phyloP scores from a whole-genome alignment of 2,329 filamentous ascomycete genomes.

The Fusarium devonianum region DNA sequence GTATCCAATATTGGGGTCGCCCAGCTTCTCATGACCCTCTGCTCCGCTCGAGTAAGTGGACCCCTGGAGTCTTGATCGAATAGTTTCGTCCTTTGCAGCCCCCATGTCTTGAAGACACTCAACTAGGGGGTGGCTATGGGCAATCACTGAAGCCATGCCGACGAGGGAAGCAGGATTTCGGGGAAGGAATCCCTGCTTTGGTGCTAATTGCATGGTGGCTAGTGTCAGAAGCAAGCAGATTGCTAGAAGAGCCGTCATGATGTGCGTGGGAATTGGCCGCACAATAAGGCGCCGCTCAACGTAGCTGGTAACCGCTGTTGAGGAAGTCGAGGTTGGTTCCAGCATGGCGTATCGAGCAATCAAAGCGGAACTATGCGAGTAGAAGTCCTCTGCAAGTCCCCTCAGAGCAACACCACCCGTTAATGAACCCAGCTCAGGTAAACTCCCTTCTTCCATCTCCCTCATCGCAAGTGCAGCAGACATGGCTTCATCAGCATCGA shows the following conservation, averaged over 20 bases:
- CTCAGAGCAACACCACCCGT: slow-evolving; percentile 37
- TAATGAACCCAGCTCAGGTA: slow-evolving; percentile 36
- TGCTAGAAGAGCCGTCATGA: slow-evolving; percentile 42
- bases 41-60: slow-evolving; percentile 46
- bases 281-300: slow-evolving; percentile 44
- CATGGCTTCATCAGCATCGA: slow-evolving; percentile 46
- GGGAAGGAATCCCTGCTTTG: slow-evolving; percentile 47
- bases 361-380: slow-evolving; percentile 46
- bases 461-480: slow-evolving; percentile 44
- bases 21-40: slow-evolving; percentile 46
- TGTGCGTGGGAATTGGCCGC: slow-evolving; percentile 42
- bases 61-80: slow-evolving; percentile 40
- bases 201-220: slow-evolving; percentile 31
- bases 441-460: slow-evolving; percentile 26
- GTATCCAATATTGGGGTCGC: slow-evolving; percentile 32
- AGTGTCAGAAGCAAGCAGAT: slow-evolving; percentile 38
- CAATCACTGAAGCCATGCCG: slow-evolving; percentile 46
- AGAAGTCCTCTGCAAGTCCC: slow-evolving; percentile 43
- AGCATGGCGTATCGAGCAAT: slow-evolving; percentile 44
- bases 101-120: slow-evolving; percentile 47
- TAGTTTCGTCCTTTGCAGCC: slow-evolving; percentile 39
- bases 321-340: slow-evolving; percentile 27
- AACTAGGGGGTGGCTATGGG: slow-evolving; percentile 47
- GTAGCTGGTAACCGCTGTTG: slow-evolving; percentile 37
- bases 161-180: slow-evolving; percentile 47